A percentile compares a stretch with the other conserved stretches of the same genome.
These are phyloP conservation scores for Oryza punctata DNA, from an alignment of 176 grass and related monocot genomes.

Conservation along the genomic window DNA sequence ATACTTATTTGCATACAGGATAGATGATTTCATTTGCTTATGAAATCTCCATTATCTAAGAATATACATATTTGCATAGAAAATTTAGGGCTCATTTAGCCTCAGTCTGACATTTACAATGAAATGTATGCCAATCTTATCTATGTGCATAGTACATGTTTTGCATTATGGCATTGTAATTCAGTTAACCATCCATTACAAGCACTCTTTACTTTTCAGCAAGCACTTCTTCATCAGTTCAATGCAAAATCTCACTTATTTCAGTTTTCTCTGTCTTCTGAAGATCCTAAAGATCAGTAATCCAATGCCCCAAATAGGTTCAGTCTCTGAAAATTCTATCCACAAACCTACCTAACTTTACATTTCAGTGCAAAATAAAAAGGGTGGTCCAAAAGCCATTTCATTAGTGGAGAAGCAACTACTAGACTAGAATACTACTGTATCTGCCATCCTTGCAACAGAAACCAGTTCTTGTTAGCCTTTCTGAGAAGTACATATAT, in stretches of 20 bases:
- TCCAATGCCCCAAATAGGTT: constrained; percentile 6
- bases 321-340: constrained; percentile 27
- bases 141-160: neutral
- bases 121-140: neutral
- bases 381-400: constrained; percentile 4
- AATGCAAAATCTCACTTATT: constrained; percentile 1
- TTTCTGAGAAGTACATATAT: constrained; percentile 38
- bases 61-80: too few species aligned
- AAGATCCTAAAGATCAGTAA: constrained; percentile 11
- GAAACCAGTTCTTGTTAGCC: constrained; percentile 36
- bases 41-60: too few species aligned
- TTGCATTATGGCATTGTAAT: neutral
- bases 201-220: neutral
- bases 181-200: neutral
- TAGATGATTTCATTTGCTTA: too few species aligned
- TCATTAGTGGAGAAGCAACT: constrained; percentile 29
- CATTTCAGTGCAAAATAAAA: neutral
- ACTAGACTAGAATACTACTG: neutral
- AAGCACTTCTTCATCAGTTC: neutral
- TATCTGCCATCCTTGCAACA: constrained; percentile 30
- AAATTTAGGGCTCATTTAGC: neutral
- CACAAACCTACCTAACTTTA: constrained; percentile 41
- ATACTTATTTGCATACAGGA: neutral
- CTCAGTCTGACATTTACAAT: neutral
- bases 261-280: constrained; percentile 7